phyloP scores from a whole-genome alignment of 306 rosid species.

The Potentilla sterilis region DNA sequence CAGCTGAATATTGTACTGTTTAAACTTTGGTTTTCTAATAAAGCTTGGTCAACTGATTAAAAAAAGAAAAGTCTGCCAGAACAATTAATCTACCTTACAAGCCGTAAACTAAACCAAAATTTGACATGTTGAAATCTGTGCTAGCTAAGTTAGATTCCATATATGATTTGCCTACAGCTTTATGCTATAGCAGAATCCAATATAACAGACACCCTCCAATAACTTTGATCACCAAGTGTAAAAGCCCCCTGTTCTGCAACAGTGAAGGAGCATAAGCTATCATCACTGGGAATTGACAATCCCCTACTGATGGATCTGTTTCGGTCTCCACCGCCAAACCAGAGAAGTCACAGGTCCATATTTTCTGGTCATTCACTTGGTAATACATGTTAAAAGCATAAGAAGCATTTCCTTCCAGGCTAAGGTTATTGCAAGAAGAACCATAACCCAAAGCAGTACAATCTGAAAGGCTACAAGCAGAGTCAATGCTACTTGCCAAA shows the following conservation, averaged over 20 bases:
- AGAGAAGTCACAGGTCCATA: constrained; percentile 62
- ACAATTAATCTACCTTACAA: too few relatives aligned
- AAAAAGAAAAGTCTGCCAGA: too few relatives aligned
- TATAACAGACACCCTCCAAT: constrained; percentile 34
- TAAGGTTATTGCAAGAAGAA: constrained; percentile 71
- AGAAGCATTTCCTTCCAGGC: constrained; percentile 80
- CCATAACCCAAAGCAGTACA: constrained; percentile 92
- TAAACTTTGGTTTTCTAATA: too few relatives aligned
- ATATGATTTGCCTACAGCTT: too few relatives aligned
- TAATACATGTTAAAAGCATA: constrained; percentile 91
- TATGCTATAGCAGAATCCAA: constrained; percentile 25
- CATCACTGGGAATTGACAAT: constrained; percentile 67
- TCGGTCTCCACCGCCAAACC: constrained; percentile 60
- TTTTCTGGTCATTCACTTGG: constrained; percentile 60
- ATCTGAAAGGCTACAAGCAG: constrained; percentile 79
- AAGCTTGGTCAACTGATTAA: too few relatives aligned
- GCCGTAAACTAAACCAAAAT: too few relatives aligned
- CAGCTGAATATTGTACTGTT: too few relatives aligned
- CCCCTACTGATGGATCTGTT: constrained; percentile 64
- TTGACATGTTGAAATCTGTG: too few relatives aligned
- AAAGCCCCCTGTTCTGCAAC: constrained; percentile 24
- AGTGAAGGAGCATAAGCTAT: constrained; percentile 45
- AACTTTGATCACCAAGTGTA: constrained; percentile 16
- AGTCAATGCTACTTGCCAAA: constrained; percentile 53
- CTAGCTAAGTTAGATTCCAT: neutral